phyloP scores from a whole-genome alignment of 129 eudicot species.

The Sambucus nigra region DNA sequence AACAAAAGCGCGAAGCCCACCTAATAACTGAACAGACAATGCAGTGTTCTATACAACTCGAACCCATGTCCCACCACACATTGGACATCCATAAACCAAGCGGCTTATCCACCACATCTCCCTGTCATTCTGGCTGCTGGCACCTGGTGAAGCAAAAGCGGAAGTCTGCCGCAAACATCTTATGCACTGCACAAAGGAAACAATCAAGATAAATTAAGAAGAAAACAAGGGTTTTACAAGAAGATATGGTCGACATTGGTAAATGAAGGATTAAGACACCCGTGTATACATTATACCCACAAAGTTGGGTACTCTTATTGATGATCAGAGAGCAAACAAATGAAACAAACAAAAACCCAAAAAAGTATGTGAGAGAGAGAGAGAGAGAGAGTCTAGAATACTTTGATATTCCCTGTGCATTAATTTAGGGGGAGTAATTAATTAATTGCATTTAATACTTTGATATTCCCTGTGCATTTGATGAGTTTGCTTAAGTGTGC shows the following conservation, averaged over 20 bases:
- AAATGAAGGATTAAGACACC: too few species aligned
- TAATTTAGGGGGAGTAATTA: too few species aligned
- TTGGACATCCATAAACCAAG: conserved; percentile 92
- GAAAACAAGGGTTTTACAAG: neutral
- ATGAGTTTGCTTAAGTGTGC: too few species aligned
- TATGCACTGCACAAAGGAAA: conserved; percentile 62
- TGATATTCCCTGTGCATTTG: too few species aligned
- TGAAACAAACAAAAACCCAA: neutral
- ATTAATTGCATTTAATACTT: too few species aligned
- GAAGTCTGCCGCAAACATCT: conserved; percentile 94
- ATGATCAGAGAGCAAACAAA: neutral
- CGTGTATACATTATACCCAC: neutral
- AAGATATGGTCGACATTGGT: too few species aligned
- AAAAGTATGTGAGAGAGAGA: too few species aligned
- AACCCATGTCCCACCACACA: conserved; percentile 99
- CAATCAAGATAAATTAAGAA: too few species aligned
- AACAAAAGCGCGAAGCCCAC: neutral
- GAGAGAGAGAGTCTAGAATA: neutral
- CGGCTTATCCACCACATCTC: conserved; percentile 95
- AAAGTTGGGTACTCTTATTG: neutral
- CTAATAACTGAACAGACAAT: conserved; percentile 8
- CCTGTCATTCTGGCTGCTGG: conserved; percentile 52
- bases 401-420: too few species aligned
- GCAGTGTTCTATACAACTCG: conserved; percentile 57
- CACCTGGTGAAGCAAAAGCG: conserved; percentile 63